Evolutionary conservation across 2,329 filamentous ascomycete species (phyloP).

Genomic region (Trichoderma harzianum): DNA sequence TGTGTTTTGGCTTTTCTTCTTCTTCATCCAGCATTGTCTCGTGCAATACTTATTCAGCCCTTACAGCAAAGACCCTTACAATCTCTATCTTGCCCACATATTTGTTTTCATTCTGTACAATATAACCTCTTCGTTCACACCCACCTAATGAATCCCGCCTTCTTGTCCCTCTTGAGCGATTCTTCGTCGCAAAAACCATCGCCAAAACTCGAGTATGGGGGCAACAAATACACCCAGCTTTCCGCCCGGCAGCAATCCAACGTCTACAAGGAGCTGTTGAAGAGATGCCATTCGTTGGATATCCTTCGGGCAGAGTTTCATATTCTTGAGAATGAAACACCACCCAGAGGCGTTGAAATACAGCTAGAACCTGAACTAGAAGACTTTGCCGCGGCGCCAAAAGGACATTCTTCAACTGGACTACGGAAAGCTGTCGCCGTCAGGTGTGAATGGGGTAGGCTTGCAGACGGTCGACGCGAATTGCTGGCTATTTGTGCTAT

Average conservation of each 20-base stretch:
- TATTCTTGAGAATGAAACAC: neutral
- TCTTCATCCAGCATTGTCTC: neutral
- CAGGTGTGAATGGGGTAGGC: neutral
- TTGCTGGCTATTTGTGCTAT: neutral
- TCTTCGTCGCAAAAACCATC: fast-evolving
- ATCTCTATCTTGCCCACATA: neutral
- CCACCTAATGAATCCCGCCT: neutral
- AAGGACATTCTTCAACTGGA: neutral
- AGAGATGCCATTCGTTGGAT: neutral
- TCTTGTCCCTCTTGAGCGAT: fast-evolving
- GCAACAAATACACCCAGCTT: neutral
- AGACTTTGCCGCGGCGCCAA: neutral
- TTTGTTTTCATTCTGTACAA: neutral
- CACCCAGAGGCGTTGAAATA: neutral
- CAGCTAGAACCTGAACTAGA: neutral
- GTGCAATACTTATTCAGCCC: neutral
- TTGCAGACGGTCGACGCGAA: neutral
- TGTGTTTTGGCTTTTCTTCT: neutral
- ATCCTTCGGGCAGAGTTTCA: neutral
- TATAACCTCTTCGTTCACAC: fast-evolving
- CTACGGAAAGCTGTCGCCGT: neutral
- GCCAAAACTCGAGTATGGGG: neutral
- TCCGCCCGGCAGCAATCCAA: neutral
- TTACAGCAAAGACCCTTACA: fast-evolving
- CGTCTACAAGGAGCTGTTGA: neutral